Percentiles rank a stretch among this genome's conserved stretches.
These are phyloP conservation scores for Polygonum maritimum DNA, from an alignment of 148 eudicot species.

Conservation along the genomic window DNA sequence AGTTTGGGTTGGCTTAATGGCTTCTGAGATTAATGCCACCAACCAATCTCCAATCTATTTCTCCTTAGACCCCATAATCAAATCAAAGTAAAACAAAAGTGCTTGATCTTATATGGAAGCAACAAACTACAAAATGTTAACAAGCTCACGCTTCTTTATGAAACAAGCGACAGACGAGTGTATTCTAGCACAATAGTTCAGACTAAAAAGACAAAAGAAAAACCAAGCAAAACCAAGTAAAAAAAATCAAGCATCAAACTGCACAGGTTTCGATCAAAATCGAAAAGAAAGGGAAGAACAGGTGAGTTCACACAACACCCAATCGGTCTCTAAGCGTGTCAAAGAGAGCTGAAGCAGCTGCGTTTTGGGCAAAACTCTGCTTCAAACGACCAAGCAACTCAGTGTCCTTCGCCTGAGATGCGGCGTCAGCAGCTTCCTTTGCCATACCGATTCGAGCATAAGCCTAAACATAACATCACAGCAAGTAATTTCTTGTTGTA, in stretches of 20 bases:
- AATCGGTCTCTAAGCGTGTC: conserved; percentile 71
- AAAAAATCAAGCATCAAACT: background rate
- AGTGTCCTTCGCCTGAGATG: conserved; percentile 77
- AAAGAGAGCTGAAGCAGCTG: conserved; percentile 73
- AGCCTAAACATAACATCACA: conserved; percentile 40
- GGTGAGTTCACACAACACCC: conserved; percentile 25
- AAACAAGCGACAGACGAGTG: background rate
- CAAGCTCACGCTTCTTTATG: background rate
- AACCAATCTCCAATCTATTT: background rate
- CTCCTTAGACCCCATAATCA: background rate
- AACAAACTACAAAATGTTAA: background rate
- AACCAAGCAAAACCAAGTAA: background rate
- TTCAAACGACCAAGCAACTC: conserved; percentile 73
- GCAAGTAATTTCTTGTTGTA: background rate
- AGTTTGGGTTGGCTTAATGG: too few species aligned
- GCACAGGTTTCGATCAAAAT: background rate
- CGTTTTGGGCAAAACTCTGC: conserved; percentile 68
- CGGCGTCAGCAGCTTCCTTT: conserved; percentile 97
- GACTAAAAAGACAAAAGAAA: background rate
- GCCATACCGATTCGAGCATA: conserved; percentile 95
- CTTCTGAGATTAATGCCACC: background rate
- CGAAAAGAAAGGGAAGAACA: background rate
- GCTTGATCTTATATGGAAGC: background rate
- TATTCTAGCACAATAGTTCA: background rate
- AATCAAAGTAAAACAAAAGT: background rate